These are phyloP conservation scores for Globisporangium irregulare DNA, from an alignment of 352 stramenopile species.

Conservation along the genomic window DNA sequence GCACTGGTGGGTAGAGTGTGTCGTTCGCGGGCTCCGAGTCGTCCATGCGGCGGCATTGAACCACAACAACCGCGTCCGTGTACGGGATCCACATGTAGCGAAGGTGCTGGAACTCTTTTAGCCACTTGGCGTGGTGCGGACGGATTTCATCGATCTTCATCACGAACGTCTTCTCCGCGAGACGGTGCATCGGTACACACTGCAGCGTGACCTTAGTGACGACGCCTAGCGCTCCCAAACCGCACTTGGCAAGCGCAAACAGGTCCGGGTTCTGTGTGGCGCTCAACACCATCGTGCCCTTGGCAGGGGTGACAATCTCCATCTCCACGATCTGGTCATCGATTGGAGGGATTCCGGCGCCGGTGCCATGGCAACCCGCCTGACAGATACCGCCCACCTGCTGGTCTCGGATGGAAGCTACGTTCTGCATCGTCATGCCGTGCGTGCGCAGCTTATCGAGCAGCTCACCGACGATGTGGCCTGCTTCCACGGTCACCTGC, in stretches of 20 bases:
- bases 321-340: constrained; percentile 97
- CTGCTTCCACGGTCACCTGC: constrained; percentile 91
- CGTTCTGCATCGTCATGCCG: constrained; percentile 96
- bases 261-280: constrained; percentile 72
- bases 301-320: constrained; percentile 94
- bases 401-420: constrained; percentile 98
- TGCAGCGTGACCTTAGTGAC: constrained; percentile 96
- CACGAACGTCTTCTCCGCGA: constrained; percentile 94
- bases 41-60: constrained; percentile 80
- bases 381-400: constrained; percentile 97
- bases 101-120: constrained; percentile 82
- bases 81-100: constrained; percentile 99
- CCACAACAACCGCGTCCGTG: constrained; percentile 93
- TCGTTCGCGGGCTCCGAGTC: constrained; percentile 40
- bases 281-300: constrained; percentile 88
- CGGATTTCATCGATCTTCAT: constrained; percentile 87
- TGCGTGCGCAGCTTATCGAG: constrained; percentile 73
- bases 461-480: constrained; percentile 71
- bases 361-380: constrained; percentile 95
- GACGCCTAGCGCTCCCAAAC: constrained; percentile 94
- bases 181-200: constrained; percentile 91
- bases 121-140: constrained; percentile 67
- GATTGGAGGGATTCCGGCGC: constrained; percentile 92
- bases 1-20: constrained; percentile 39
- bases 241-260: constrained; percentile 93